Evolutionary conservation across 2,329 filamentous ascomycete genomes (phyloP).

Genomic region (Penicillium brevicompactum): DNA sequence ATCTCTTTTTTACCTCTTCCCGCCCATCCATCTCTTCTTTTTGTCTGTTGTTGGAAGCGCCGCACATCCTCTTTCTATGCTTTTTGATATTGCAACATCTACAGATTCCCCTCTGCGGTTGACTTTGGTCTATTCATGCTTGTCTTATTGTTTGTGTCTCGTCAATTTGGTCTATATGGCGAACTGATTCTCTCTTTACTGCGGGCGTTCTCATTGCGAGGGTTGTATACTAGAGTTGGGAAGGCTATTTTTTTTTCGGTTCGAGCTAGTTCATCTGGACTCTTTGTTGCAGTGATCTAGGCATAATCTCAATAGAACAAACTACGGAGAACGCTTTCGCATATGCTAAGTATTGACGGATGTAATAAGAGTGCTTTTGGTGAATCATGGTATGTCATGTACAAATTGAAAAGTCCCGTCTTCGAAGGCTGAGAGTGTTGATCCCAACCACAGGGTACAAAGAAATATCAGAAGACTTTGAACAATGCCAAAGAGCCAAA

Average conservation of each 20-base stretch:
- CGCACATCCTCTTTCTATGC: constrained; percentile 2
- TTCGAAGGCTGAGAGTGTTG: neutral
- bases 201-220: constrained; percentile 19
- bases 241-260: constrained; percentile 20
- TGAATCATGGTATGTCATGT: constrained; percentile 11
- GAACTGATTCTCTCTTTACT: neutral
- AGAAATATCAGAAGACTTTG: neutral
- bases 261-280: constrained; percentile 13
- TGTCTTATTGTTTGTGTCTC: constrained; percentile 4
- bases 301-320: constrained; percentile 2
- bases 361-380: constrained; percentile 28
- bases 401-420: neutral
- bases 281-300: constrained; percentile 8
- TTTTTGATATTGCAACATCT: constrained; percentile 15
- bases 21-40: neutral
- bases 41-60: constrained; percentile 9
- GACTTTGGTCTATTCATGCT: constrained; percentile 7
- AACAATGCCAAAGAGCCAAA: constrained; percentile 6
- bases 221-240: constrained; percentile 25
- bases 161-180: neutral
- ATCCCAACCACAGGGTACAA: neutral
- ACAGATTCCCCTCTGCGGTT: constrained; percentile 27
- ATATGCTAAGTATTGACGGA: constrained; percentile 1
- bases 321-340: neutral
- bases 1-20: neutral